phyloP scores from a whole-genome alignment of 495 filamentous ascomycete genomes.

The Parathielavia appendiculata region DNA sequence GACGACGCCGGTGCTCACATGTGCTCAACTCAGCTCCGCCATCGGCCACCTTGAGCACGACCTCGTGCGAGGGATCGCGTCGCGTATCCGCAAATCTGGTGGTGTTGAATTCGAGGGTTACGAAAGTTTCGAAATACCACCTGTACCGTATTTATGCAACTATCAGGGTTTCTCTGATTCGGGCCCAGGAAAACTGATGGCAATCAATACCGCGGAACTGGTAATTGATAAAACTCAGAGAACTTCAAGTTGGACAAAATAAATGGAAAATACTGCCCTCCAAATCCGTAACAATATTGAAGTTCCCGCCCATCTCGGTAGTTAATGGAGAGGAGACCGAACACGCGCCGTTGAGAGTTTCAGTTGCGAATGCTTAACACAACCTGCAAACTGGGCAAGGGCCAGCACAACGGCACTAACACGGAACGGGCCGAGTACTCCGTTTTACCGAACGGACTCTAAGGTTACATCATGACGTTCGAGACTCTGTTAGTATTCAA shows the following conservation, averaged over 20 bases:
- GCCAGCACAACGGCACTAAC: background rate
- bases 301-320: no score
- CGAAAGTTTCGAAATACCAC: background rate
- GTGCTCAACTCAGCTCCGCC: background rate
- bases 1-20: background rate
- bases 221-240: no score
- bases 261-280: no score
- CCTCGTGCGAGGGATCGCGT: background rate
- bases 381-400: background rate
- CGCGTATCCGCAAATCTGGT: background rate
- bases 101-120: background rate
- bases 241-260: no score
- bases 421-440: background rate
- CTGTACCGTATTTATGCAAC: no score
- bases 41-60: background rate
- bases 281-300: no score
- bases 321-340: background rate
- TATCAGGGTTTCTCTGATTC: no score
- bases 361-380: constrained; percentile 1
- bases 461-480: background rate
- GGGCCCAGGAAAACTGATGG: no score
- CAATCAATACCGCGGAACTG: no score
- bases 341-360: background rate
- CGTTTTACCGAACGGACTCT: background rate
- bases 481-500: background rate